Evolutionary conservation across 805 yeast species (phyloP).

Genomic region (Cyberlindnera japonica): DNA sequence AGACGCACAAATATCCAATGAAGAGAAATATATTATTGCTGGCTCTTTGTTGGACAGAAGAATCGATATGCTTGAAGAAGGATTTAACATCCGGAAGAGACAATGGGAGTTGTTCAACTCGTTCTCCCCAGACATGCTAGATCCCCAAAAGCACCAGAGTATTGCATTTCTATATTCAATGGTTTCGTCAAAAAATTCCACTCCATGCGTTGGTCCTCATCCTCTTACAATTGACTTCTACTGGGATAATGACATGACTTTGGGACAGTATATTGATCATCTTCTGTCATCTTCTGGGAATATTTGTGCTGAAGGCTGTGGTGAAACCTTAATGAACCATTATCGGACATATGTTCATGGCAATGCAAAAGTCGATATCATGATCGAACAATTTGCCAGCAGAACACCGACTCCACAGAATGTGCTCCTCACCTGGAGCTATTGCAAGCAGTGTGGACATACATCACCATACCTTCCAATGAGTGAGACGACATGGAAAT

Average conservation of each 20-base stretch:
- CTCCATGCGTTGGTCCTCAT: conserved; percentile 92
- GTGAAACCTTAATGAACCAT: conserved; percentile 65
- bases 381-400: conserved; percentile 58
- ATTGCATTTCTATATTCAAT: conserved; percentile 76
- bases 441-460: conserved; percentile 73
- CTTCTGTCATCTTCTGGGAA: conserved; percentile 62
- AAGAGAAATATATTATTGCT: conserved; percentile 31
- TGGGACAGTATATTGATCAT: conserved; percentile 87
- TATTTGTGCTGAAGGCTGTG: conserved; percentile 80
- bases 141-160: conserved; percentile 71
- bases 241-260: conserved; percentile 83
- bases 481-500: conserved; percentile 84
- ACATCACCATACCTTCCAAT: conserved; percentile 76
- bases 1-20: conserved; percentile 4
- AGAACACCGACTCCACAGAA: conserved; percentile 51
- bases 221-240: conserved; percentile 81
- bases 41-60: conserved; percentile 31
- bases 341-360: conserved; percentile 88
- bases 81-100: conserved; percentile 35
- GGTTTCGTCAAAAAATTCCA: conserved; percentile 77
- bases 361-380: conserved; percentile 72
- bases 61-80: conserved; percentile 29
- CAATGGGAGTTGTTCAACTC: conserved; percentile 67
- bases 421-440: conserved; percentile 86
- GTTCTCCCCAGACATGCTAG: conserved; percentile 54